Evolutionary conservation across 2,329 filamentous ascomycete genomes (phyloP).

Genomic region (Penicillium sp.): DNA sequence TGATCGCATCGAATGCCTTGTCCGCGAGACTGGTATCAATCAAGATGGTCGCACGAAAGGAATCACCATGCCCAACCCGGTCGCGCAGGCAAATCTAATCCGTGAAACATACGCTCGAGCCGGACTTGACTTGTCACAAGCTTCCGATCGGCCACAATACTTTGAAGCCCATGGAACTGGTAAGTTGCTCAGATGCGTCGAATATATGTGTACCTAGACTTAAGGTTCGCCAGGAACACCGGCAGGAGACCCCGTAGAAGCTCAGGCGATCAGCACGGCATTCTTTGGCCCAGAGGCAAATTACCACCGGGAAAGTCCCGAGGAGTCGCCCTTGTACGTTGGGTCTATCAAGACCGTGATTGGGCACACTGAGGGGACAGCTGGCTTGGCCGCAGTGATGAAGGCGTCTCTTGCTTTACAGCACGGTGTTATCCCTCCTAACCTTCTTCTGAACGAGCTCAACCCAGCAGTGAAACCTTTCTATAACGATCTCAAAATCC

Average conservation of each 20-base stretch:
- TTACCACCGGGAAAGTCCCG: slow-evolving; percentile 1
- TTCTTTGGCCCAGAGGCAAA: slow-evolving; percentile 14
- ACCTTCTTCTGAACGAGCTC: slow-evolving; percentile 23
- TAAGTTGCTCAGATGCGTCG: slow-evolving; percentile 3
- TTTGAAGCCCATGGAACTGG: slow-evolving; percentile 46
- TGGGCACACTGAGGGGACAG: slow-evolving; percentile 32
- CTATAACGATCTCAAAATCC: slow-evolving; percentile 21
- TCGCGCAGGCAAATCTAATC: slow-evolving; percentile 39
- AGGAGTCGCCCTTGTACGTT: slow-evolving; percentile 18
- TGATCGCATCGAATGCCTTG: slow-evolving; percentile 40
- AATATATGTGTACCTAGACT: background rate
- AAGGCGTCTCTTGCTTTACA: slow-evolving; percentile 39
- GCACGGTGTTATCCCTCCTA: slow-evolving; percentile 28
- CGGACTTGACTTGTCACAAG: slow-evolving; percentile 29
- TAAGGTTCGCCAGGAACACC: slow-evolving; percentile 12
- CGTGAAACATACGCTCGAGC: slow-evolving; percentile 33
- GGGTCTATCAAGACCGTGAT: slow-evolving; percentile 29
- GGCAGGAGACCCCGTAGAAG: slow-evolving; percentile 21
- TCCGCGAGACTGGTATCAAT: slow-evolving; percentile 33
- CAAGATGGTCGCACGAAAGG: slow-evolving; percentile 33
- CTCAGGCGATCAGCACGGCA: slow-evolving; percentile 18
- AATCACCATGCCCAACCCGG: slow-evolving; percentile 31
- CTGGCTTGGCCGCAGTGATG: slow-evolving; percentile 28
- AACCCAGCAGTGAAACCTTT: slow-evolving; percentile 23
- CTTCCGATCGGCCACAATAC: slow-evolving; percentile 33